Evolutionary conservation across 192 early-diverging fungal genomes (phyloP).

Genomic region (Oehlia diaphana): DNA sequence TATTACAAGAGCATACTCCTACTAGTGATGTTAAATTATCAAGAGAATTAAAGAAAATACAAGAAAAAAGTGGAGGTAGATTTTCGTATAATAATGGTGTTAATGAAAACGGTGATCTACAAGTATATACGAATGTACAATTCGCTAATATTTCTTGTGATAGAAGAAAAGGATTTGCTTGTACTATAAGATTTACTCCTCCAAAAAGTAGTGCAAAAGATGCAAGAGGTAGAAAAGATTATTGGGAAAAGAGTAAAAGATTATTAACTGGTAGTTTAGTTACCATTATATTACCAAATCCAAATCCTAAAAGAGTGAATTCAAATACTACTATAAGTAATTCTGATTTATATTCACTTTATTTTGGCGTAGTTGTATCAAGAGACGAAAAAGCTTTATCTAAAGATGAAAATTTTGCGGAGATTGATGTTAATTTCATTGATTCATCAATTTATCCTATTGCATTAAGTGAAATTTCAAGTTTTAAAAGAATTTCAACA

Average conservation of each 20-base stretch:
- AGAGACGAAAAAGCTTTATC: slow-evolving; percentile 36
- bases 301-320: too few relatives aligned
- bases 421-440: slow-evolving; percentile 36
- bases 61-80: neutral
- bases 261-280: slow-evolving; percentile 39
- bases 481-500: too few relatives aligned
- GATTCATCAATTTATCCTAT: slow-evolving; percentile 33
- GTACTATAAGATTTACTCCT: neutral
- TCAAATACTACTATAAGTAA: neutral
- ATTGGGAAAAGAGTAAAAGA: neutral
- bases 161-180: neutral
- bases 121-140: neutral
- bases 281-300: slow-evolving; percentile 36
- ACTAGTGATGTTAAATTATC: too few relatives aligned
- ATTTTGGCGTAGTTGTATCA: slow-evolving; percentile 39
- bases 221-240: neutral
- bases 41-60: slow-evolving; percentile 4
- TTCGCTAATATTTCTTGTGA: neutral
- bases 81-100: too few relatives aligned
- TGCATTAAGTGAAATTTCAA: slow-evolving; percentile 17
- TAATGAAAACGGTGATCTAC: neutral
- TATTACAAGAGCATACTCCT: slow-evolving; percentile 10
- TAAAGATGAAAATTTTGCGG: neutral
- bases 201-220: neutral
- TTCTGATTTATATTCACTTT: too few relatives aligned